A percentile compares a stretch with the other conserved stretches of the same genome.
Conservation (phyloP, 768 basidiomycete genomes). For the Kwoniella heveanensis region DNA sequence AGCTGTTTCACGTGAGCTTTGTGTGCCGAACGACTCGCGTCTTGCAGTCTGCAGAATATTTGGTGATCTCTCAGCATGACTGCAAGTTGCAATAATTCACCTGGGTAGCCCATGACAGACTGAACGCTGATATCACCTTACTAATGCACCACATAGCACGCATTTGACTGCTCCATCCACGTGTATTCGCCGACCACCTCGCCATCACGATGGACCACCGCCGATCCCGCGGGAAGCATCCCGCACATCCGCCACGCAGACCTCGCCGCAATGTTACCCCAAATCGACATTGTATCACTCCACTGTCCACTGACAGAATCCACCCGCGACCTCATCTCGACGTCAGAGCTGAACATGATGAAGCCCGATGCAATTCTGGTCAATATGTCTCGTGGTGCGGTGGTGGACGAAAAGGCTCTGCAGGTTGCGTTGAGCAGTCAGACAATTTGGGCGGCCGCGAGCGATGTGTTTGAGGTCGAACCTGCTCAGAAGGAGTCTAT, state of each 20-base stretch:
- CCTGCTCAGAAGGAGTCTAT: slow-evolving; percentile 25
- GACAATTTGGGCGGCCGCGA: slow-evolving; percentile 30
- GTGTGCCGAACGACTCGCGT: no score
- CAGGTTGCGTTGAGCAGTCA: slow-evolving; percentile 21
- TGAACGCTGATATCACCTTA: no score
- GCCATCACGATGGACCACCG: slow-evolving; percentile 35
- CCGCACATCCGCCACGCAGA: slow-evolving; percentile 39
- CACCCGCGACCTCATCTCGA: slow-evolving; percentile 47
- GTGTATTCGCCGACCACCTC: slow-evolving; percentile 48
- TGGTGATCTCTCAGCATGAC: no score
- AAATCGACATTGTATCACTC: slow-evolving; percentile 50
- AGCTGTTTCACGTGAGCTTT: slow-evolving; percentile 31
- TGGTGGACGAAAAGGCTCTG: slow-evolving; percentile 37
- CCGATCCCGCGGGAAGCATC: slow-evolving; percentile 21
- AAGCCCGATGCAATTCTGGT: slow-evolving; percentile 40
- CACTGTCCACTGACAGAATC: slow-evolving; percentile 49
- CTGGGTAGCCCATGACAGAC: no score
- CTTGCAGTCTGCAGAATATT: no score
- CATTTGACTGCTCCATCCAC: slow-evolving; percentile 46
- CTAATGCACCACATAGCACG: slow-evolving; percentile 34
- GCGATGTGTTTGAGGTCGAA: slow-evolving; percentile 39
- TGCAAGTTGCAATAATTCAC: no score
- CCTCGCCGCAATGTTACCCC: slow-evolving; percentile 44
- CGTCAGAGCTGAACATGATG: slow-evolving; percentile 38
- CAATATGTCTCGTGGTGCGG: slow-evolving; percentile 53